Evolutionary conservation across 208 protist genomes (phyloP).

Genomic region (Leptomonas seymouri): DNA sequence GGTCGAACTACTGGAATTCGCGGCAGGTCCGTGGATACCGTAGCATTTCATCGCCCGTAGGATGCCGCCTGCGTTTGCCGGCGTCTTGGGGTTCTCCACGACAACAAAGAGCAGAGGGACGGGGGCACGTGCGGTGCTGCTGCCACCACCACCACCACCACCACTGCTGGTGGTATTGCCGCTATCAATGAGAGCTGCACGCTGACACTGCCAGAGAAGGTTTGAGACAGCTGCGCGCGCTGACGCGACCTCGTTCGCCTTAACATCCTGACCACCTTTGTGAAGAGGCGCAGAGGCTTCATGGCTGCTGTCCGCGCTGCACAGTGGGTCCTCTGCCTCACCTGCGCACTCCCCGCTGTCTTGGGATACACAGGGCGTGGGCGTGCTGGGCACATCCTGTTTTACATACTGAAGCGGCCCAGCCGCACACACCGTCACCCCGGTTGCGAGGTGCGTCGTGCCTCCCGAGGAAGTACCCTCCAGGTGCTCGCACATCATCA

Average conservation of each 20-base stretch:
- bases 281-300: background rate
- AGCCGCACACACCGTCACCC: slow-evolving; percentile 25
- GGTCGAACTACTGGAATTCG: no score
- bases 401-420: slow-evolving; percentile 26
- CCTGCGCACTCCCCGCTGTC: background rate
- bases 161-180: background rate
- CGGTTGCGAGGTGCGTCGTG: slow-evolving; percentile 26
- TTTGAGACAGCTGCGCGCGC: background rate
- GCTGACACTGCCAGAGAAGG: slow-evolving; percentile 17
- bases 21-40: slow-evolving; percentile 21
- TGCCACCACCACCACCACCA: no score
- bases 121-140: background rate
- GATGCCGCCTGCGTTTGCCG: slow-evolving; percentile 67
- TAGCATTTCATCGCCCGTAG: slow-evolving; percentile 66
- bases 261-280: background rate
- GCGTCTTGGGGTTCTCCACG: slow-evolving; percentile 76
- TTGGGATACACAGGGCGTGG: no score
- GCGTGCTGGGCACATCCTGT: background rate
- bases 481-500: slow-evolving; percentile 55
- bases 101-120: slow-evolving; percentile 51
- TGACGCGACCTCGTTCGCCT: background rate
- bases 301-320: background rate
- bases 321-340: background rate
- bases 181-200: background rate
- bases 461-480: slow-evolving; percentile 33